Evolutionary conservation across 306 rosid genomes (phyloP).

Genomic region (Styphnolobium japonicum): DNA sequence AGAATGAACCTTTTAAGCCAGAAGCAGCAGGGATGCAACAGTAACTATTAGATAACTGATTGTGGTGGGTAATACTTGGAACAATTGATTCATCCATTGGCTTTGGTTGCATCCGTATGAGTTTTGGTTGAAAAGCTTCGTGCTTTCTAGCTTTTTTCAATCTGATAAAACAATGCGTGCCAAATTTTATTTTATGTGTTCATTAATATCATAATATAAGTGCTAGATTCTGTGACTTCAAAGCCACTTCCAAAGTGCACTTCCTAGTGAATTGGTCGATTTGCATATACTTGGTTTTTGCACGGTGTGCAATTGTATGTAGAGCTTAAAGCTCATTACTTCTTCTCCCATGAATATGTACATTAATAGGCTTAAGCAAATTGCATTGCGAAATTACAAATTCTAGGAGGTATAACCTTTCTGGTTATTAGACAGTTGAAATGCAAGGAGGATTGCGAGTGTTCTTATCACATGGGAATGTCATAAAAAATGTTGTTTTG

Average conservation of each 20-base stretch:
- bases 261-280: background rate
- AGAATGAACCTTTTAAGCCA: background rate
- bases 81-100: background rate
- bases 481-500: conserved; percentile 72
- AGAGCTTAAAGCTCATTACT: background rate
- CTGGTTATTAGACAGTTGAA: conserved; percentile 38
- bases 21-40: background rate
- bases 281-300: background rate
- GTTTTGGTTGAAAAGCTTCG: background rate
- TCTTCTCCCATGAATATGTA: background rate
- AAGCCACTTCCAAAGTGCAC: background rate
- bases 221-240: background rate
- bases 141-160: background rate
- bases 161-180: background rate
- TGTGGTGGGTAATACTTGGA: background rate
- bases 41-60: background rate
- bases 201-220: background rate
- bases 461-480: conserved; percentile 56
- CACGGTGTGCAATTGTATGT: background rate
- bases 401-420: conserved; percentile 9
- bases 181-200: background rate
- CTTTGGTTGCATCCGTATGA: background rate
- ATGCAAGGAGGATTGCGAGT: conserved; percentile 85
- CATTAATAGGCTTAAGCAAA: background rate
- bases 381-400: background rate